Evolutionary conservation across 202 grass and related monocot species (phyloP), one percentile per base, ranked within the genome.

Genomic region (Tripidium arundinaceum): DNA sequence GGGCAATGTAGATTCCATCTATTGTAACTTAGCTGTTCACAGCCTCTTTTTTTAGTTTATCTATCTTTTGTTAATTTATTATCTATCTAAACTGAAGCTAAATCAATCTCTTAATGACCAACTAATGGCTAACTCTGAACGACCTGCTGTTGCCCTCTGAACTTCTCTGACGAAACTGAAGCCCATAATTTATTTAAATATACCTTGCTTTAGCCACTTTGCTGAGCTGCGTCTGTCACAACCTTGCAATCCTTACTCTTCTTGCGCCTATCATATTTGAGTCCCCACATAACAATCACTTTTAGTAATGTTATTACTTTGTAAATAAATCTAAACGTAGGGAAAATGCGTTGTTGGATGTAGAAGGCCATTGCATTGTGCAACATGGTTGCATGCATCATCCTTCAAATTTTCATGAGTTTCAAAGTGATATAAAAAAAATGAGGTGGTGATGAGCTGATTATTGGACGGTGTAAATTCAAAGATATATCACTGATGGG

Each of bases 341-440:
- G 27, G 37, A 61, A 88, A 81, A 85, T 81, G 71, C 31, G 76
- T 84, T 88, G 81, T 84, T 63, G 15, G 70, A 71, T 80, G 70
- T 63, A 64, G 41, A 76, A 76, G 26, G 36, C 19, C 58, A 36
- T 22, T 39, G 33, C 1, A 62, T 6, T 62, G 26, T 50, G 45
- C 47, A 65, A 19, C 49, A 38, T 27, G 72, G 60, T 62, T 16
- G 25, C 27, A 3, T 38, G 28, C 80, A 65, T 87, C 79, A 87
- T 67, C 68, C 75, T 33, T 14, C 6, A 28, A 61, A 14, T 27
- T 27, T 61, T 14, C 12, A 14, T 0, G 25, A 61, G 25, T 61
- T 61, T 28, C 58, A 28, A 28, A 61, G 25, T 61, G 11, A 6
- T 60, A 60, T 27, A 27, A 26, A 59, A 7, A 61, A 58, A 25